phyloP scores from a whole-genome alignment of 805 yeast species.

The Schizosaccharomyces japonicus region DNA sequence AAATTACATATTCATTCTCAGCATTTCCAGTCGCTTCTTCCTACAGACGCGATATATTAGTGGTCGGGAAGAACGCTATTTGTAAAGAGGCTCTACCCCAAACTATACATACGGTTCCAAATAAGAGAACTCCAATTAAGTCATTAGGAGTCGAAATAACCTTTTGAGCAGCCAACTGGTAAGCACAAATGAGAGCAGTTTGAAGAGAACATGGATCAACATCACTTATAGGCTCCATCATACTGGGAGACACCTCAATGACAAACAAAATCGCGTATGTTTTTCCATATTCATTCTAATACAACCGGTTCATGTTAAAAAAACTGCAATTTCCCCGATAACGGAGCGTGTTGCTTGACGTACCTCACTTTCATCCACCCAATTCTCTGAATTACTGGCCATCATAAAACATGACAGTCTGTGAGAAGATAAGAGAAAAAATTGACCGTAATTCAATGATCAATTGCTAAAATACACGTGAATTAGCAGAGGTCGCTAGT shows the following conservation, averaged over 20 bases:
- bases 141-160: constrained; percentile 42
- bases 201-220: constrained; percentile 8
- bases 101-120: constrained; percentile 11
- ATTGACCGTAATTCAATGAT: no score
- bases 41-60: constrained; percentile 19
- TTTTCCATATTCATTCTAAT: no score
- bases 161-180: constrained; percentile 39
- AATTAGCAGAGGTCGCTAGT: no score
- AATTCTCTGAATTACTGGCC: no score
- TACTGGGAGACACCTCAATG: constrained; percentile 16
- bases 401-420: no score
- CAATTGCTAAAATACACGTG: no score
- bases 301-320: no score
- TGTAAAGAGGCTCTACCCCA: background rate
- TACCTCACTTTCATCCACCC: no score
- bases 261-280: constrained; percentile 18
- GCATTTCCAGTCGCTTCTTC: constrained; percentile 7
- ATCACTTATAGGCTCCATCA: constrained; percentile 13
- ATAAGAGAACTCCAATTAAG: constrained; percentile 50
- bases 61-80: constrained; percentile 21
- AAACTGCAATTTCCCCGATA: no score
- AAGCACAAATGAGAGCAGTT: constrained; percentile 26
- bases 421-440: no score
- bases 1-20: constrained; percentile 11
- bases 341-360: no score